Conservation (phyloP, 768 basidiomycete genomes). For the Boletales sp. region DNA sequence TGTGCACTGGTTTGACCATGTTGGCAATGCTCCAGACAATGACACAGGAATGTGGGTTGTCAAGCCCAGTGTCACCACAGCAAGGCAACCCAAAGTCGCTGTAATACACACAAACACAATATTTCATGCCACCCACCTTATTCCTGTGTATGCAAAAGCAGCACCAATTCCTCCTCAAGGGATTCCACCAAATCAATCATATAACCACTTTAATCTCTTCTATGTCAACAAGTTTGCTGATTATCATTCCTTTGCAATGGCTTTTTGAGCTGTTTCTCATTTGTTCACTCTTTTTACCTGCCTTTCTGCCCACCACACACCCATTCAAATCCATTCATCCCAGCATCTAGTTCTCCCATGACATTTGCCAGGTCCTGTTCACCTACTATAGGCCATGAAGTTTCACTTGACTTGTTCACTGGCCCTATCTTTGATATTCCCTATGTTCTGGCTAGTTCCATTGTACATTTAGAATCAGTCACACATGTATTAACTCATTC, state of each 20-base stretch:
- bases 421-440: no score
- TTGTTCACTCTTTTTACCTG: no score
- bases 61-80: conserved; percentile 4
- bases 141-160: conserved; percentile 19
- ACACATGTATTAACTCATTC: no score
- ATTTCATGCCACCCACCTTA: conserved; percentile 28
- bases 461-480: no score
- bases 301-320: no score
- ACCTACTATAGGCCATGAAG: no score
- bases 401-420: no score
- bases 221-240: conserved; percentile 26
- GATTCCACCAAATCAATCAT: conserved; percentile 13
- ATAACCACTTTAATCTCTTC: conserved; percentile 21
- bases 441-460: no score
- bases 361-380: no score
- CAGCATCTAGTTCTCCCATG: no score
- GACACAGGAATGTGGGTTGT: conserved; percentile 30
- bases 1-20: conserved; percentile 18
- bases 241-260: conserved; percentile 26
- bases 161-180: neutral
- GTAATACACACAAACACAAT: conserved; percentile 30
- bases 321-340: no score
- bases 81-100: neutral
- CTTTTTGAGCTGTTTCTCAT: no score
- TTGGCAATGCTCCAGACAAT: conserved; percentile 14